phyloP scores from a whole-genome alignment of 345 rosid species.

The Rhodamnia argentea region DNA sequence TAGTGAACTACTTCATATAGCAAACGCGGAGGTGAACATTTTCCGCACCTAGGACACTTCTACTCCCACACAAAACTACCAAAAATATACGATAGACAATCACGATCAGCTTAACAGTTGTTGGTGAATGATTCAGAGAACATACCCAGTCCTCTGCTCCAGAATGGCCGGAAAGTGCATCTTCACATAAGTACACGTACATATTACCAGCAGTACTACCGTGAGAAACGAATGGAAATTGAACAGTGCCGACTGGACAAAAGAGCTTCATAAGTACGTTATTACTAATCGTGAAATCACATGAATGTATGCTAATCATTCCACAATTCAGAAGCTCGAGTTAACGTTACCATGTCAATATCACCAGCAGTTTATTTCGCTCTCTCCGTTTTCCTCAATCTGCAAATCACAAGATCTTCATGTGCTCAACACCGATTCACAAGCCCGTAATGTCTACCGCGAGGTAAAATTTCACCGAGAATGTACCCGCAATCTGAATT shows the following conservation, averaged over 20 bases:
- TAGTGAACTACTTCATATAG: not conserved
- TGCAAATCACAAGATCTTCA: not conserved
- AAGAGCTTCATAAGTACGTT: not conserved
- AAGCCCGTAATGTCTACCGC: not conserved
- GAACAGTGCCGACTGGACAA: slow-evolving; percentile 75
- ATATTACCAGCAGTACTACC: slow-evolving; percentile 80
- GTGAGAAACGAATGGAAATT: slow-evolving; percentile 89
- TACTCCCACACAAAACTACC: not conserved
- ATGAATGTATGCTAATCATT: not conserved
- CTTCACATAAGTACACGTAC: slow-evolving; percentile 86
- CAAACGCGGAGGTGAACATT: not conserved
- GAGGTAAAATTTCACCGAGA: not conserved
- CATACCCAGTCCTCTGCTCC: slow-evolving; percentile 88
- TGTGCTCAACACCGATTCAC: not conserved
- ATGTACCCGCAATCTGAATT: not conserved
- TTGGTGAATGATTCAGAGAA: not conserved
- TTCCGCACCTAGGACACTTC: not conserved
- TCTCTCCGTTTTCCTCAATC: not conserved
- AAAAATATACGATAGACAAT: not conserved
- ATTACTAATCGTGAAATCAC: not conserved
- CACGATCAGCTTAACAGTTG: not conserved
- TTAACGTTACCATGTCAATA: not conserved
- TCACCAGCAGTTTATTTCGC: not conserved
- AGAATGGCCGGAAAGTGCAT: slow-evolving; percentile 95
- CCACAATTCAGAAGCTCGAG: not conserved